phyloP scores from a whole-genome alignment of 1,139 yeast species.

The Magnusiomyces tetraspermus region DNA sequence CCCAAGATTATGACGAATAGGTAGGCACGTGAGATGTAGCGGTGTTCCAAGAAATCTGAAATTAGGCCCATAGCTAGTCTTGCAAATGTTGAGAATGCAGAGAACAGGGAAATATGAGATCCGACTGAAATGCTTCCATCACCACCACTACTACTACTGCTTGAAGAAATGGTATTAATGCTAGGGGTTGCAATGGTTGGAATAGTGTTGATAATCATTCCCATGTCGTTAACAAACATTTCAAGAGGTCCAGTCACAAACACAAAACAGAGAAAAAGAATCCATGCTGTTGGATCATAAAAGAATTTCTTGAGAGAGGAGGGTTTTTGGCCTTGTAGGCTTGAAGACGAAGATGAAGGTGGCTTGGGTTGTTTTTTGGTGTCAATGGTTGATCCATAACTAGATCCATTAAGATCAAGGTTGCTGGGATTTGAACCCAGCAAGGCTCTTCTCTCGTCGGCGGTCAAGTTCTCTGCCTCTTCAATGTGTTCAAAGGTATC shows the following conservation, averaged over 20 bases:
- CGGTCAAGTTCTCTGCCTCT: no score
- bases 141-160: no score
- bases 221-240: conserved; percentile 77
- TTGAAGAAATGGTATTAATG: neutral
- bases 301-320: conserved; percentile 36
- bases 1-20: conserved; percentile 23
- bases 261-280: conserved; percentile 53
- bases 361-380: neutral
- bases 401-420: no score
- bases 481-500: no score
- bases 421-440: no score
- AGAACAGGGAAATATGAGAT: conserved; percentile 46
- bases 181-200: conserved; percentile 23
- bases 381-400: no score
- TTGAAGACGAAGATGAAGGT: neutral
- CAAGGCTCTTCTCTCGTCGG: no score
- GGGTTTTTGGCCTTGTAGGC: neutral
- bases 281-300: conserved; percentile 55
- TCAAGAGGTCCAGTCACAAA: conserved; percentile 79
- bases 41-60: conserved; percentile 43
- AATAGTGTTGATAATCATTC: conserved; percentile 40
- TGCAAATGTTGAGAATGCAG: conserved; percentile 50
- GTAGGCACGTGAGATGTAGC: conserved; percentile 25
- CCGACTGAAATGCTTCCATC: conserved; percentile 29
- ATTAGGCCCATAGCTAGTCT: conserved; percentile 58